Percentiles rank a stretch among this genome's conserved stretches.
Conservation (phyloP, 352 stramenopile genomes). For the Globisporangium sylvaticum region DNA sequence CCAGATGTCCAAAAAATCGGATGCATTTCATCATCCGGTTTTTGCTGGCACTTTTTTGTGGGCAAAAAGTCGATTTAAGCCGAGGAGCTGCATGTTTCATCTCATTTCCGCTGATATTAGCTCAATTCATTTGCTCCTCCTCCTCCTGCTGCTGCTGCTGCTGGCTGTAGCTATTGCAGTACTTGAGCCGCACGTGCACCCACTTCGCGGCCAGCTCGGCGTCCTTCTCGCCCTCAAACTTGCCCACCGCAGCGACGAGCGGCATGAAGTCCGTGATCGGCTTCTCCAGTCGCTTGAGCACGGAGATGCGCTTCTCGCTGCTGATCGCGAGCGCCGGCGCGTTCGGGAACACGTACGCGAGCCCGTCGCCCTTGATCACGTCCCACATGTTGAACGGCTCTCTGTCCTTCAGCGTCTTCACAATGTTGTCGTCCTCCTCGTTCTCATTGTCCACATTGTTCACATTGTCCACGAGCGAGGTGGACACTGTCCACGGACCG, state of each 20-base stretch:
- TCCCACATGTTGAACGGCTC: slow-evolving; percentile 56
- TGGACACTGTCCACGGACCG: slow-evolving; percentile 51
- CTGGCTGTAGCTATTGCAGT: slow-evolving; percentile 10
- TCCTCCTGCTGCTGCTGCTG: neutral
- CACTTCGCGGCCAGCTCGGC: slow-evolving; percentile 21
- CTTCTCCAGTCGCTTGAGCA: slow-evolving; percentile 63
- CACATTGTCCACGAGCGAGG: slow-evolving; percentile 26
- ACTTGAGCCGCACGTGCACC: slow-evolving; percentile 40
- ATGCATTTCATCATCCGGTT: too few relatives aligned
- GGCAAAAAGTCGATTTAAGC: too few relatives aligned
- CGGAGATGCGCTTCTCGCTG: slow-evolving; percentile 46
- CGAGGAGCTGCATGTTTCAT: too few relatives aligned
- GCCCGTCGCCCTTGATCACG: slow-evolving; percentile 36
- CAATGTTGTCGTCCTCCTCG: slow-evolving; percentile 14
- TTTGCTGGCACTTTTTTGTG: too few relatives aligned
- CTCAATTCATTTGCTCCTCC: neutral
- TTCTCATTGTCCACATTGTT: too few relatives aligned
- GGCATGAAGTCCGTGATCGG: slow-evolving; percentile 71
- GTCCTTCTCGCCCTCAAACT: slow-evolving; percentile 21
- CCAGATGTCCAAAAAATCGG: too few relatives aligned
- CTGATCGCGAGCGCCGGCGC: slow-evolving; percentile 50
- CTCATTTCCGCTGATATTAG: too few relatives aligned
- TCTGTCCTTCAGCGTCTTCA: slow-evolving; percentile 21
- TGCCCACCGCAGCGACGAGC: slow-evolving; percentile 46
- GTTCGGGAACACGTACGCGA: slow-evolving; percentile 65